Conservation (phyloP, 2,329 filamentous ascomycete species). For the Hymenoscyphus albidus region DNA sequence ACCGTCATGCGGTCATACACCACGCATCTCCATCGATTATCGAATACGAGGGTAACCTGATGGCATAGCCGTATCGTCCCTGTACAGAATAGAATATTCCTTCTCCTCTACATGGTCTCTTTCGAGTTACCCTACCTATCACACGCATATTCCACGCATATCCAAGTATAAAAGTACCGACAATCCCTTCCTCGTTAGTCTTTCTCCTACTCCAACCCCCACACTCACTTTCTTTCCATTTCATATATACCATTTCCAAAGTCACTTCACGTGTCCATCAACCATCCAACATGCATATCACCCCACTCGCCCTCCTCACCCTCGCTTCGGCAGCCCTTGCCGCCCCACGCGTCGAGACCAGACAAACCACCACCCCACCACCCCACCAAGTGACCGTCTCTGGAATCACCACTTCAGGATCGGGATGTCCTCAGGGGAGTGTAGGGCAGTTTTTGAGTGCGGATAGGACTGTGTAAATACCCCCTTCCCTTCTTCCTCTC, state of each 20-base stretch:
- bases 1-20: not conserved
- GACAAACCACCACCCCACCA: not conserved
- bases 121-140: not conserved
- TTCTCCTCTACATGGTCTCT: not conserved
- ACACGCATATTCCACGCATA: not conserved
- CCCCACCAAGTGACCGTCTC: conserved; percentile 13
- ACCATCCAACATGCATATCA: not conserved
- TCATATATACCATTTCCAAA: no score
- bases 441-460: conserved; percentile 13
- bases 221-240: not conserved
- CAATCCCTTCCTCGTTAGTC: not conserved
- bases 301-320: conserved; percentile 1
- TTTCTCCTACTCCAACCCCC: not conserved
- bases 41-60: not conserved
- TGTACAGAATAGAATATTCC: no score
- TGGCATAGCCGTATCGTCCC: not conserved
- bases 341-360: conserved; percentile 2
- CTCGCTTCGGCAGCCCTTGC: conserved; percentile 9
- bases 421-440: conserved; percentile 13
- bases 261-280: no score
- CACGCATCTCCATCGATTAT: not conserved
- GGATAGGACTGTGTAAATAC: conserved; percentile 8
- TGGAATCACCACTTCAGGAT: conserved; percentile 13
- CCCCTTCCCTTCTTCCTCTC: not conserved
- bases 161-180: not conserved